Base-by-base conservation (phyloP, 2,329 filamentous ascomycete genomes). In the Bertia moriformis region DNA sequence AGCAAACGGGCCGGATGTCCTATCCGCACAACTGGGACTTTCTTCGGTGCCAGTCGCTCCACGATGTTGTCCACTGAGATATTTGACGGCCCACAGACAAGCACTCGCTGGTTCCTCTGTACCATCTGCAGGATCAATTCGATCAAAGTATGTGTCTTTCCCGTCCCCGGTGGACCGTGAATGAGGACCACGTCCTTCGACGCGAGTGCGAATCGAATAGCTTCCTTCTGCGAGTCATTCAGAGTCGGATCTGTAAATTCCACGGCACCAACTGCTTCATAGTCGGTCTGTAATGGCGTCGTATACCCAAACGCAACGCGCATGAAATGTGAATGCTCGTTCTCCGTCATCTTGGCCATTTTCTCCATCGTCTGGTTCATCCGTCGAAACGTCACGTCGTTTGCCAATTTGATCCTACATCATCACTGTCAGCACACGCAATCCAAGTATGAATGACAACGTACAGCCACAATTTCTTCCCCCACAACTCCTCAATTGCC, bases 41-140 rank as follows among this genome's bases (percentile, higher is more conserved):
- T 35, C 51, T 86, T 87, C 56, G 88, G 83, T 2, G 87, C 76
- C 2, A 96, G 71, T 4, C 91, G 78, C 59, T 98, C 91, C 5
- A 95, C 88, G 42, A 98, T 93, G 53, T 98, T 98, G 68, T 98
- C 91, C 1, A 98, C 91, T 0, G 86, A 91, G 48, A 98, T 88
- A 55, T 98, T 98, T 19, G 86, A 94, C 0, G 91, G 91, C 0
- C 89, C 91, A 51, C 91, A 96, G n/a, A 96, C 89, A 2, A 96
- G 68, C 10, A 96, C 67, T 1, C 87, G 75, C 40, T 79, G 69
- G 22, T 77, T 71, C 18, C 74, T 73, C 52, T 78, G 79, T 40
- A 93, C 66, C 48, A 96, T 65, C 53, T 98, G 91, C n/a, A 93
- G 67, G 43, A 98, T 93, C 12, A 98, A 67, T 57, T 98, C 91